Evolutionary conservation across 306 rosid species (phyloP).

Genomic region (Vicia sativa): DNA sequence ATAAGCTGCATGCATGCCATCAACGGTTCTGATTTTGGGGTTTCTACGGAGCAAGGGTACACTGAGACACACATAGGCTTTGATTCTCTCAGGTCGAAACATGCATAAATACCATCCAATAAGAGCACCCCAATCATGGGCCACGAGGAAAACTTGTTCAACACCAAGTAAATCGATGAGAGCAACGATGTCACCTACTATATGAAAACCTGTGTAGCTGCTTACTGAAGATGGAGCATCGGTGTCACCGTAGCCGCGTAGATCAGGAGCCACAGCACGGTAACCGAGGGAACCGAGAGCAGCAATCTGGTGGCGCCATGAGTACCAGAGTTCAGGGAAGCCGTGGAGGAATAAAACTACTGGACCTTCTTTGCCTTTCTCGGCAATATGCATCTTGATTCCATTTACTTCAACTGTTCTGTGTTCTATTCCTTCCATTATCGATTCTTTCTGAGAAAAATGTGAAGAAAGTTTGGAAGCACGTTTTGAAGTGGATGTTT

Average conservation of each 20-base stretch:
- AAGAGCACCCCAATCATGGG: constrained; percentile 45
- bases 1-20: constrained; percentile 15
- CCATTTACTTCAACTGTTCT: constrained; percentile 44
- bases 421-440: constrained; percentile 42
- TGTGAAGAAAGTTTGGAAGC: too few relatives aligned
- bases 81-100: constrained; percentile 40
- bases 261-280: constrained; percentile 37
- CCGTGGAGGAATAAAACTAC: constrained; percentile 47
- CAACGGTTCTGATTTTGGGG: neutral
- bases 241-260: constrained; percentile 46
- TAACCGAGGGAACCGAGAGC: constrained; percentile 38
- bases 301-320: constrained; percentile 46
- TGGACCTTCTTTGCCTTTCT: constrained; percentile 45
- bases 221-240: constrained; percentile 3
- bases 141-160: constrained; percentile 39
- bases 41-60: constrained; percentile 7
- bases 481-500: too few relatives aligned
- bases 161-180: constrained; percentile 33
- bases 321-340: constrained; percentile 52
- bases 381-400: constrained; percentile 49
- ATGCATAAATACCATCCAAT: constrained; percentile 42
- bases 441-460: too few relatives aligned
- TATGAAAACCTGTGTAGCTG: constrained; percentile 26
- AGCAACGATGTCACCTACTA: constrained; percentile 38
- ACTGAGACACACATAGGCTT: constrained; percentile 41